Evolutionary conservation across 805 yeast genomes (phyloP).

Genomic region (Zygoascus tannicola): DNA sequence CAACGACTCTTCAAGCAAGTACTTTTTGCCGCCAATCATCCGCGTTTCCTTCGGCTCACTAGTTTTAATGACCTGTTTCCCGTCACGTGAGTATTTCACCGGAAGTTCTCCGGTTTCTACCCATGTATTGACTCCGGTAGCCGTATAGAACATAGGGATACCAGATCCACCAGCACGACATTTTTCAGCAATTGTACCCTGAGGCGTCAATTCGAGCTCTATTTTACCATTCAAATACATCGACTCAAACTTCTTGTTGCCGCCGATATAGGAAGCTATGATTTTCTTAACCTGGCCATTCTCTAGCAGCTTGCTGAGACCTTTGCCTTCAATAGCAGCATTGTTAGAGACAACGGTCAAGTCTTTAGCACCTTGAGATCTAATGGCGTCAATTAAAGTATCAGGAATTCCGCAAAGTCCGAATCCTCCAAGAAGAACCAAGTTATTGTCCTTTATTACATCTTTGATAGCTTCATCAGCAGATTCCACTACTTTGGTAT

Average conservation of each 20-base stretch:
- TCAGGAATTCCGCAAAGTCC: conserved; percentile 38
- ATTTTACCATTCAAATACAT: conserved; percentile 33
- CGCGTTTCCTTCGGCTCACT: conserved; percentile 33
- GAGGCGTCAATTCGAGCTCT: conserved; percentile 37
- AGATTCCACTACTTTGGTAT: conserved; percentile 9
- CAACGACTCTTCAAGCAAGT: conserved; percentile 33
- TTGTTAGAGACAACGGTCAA: conserved; percentile 38
- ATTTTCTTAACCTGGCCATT: conserved; percentile 35
- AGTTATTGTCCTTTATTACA: not conserved
- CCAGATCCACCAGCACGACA: conserved; percentile 40
- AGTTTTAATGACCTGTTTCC: conserved; percentile 29
- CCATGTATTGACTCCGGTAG: conserved; percentile 42
- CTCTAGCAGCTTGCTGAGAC: conserved; percentile 32
- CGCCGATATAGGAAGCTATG: conserved; percentile 36
- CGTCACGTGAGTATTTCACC: conserved; percentile 28
- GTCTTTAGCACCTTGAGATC: conserved; percentile 25
- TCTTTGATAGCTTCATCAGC: conserved; percentile 11
- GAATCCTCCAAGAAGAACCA: conserved; percentile 33
- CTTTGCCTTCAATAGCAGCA: conserved; percentile 35
- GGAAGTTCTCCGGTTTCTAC: conserved; percentile 37
- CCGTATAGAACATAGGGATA: conserved; percentile 36
- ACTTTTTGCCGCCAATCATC: conserved; percentile 32
- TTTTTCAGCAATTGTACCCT: conserved; percentile 37
- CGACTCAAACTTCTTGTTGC: conserved; percentile 33
- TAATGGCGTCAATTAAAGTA: conserved; percentile 32